Conservation (phyloP, 768 basidiomycete genomes). For the Zangia roseola region DNA sequence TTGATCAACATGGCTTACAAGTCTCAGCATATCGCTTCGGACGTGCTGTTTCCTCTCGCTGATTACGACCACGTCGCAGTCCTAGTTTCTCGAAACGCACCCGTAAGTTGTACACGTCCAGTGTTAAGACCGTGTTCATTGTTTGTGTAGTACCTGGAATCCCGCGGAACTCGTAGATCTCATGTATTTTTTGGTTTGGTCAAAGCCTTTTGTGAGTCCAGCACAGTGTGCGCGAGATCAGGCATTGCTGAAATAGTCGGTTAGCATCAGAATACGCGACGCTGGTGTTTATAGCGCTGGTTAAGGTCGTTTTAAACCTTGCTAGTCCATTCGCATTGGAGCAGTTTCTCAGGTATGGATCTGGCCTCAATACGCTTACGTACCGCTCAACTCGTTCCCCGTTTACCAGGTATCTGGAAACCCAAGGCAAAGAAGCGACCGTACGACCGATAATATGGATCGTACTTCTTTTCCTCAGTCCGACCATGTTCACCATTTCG, state of each 20-base stretch:
- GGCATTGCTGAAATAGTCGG: not conserved
- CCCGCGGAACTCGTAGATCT: not conserved
- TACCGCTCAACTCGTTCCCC: too few relatives aligned
- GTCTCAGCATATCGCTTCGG: slow-evolving; percentile 40
- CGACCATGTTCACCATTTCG: slow-evolving; percentile 39
- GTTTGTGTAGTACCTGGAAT: not conserved
- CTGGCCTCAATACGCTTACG: too few relatives aligned
- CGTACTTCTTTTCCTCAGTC: slow-evolving; percentile 47
- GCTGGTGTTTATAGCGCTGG: not conserved
- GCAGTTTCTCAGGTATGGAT: slow-evolving; percentile 5
- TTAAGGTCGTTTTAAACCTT: slow-evolving; percentile 1
- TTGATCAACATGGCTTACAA: slow-evolving; percentile 42
- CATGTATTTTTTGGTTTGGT: slow-evolving; percentile 3
- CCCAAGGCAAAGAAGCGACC: slow-evolving; percentile 42
- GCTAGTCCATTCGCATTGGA: slow-evolving; percentile 7
- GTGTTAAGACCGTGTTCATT: not conserved
- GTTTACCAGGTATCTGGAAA: slow-evolving; percentile 51
- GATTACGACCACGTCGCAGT: slow-evolving; percentile 42
- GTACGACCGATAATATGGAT: slow-evolving; percentile 73
- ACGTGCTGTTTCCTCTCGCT: slow-evolving; percentile 46
- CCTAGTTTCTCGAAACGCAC: slow-evolving; percentile 31
- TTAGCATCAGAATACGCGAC: slow-evolving; percentile 2
- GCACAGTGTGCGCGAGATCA: not conserved
- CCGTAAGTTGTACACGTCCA: slow-evolving; percentile 19
- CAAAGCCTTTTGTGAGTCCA: slow-evolving; percentile 7